Evolutionary conservation across 257 asterid species (phyloP).

Genomic region (Coffea canephora): DNA sequence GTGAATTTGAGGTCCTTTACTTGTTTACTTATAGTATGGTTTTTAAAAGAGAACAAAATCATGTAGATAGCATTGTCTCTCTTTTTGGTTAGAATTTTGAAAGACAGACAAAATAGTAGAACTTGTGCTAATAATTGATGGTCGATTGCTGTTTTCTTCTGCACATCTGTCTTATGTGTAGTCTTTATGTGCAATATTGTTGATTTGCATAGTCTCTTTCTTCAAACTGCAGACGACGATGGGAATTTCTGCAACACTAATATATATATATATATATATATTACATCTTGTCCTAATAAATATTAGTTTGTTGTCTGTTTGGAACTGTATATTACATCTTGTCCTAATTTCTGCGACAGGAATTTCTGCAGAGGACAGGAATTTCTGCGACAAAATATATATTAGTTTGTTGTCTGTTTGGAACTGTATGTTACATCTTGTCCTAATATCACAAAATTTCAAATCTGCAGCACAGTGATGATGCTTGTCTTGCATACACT

Average conservation of each 20-base stretch:
- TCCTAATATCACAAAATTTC: background rate
- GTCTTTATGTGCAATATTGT: too few relatives aligned
- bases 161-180: background rate
- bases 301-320: constrained; percentile 5
- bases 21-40: background rate
- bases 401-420: constrained; percentile 3
- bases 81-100: background rate
- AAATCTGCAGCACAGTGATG: constrained; percentile 77
- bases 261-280: too few relatives aligned
- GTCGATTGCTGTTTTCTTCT: background rate
- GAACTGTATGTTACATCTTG: background rate
- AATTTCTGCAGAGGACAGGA: too few relatives aligned
- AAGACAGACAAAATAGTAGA: background rate
- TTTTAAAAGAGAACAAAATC: background rate
- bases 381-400: too few relatives aligned
- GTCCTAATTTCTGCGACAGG: background rate
- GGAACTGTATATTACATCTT: background rate
- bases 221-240: background rate
- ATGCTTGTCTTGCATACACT: constrained; percentile 88
- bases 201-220: constrained; percentile 2
- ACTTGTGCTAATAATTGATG: background rate
- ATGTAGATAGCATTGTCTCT: too few relatives aligned
- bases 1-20: background rate
- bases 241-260: background rate
- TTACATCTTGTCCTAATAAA: too few relatives aligned